phyloP scores from a whole-genome alignment of 73 alveolate genomes.

The Breviolum minutum region DNA sequence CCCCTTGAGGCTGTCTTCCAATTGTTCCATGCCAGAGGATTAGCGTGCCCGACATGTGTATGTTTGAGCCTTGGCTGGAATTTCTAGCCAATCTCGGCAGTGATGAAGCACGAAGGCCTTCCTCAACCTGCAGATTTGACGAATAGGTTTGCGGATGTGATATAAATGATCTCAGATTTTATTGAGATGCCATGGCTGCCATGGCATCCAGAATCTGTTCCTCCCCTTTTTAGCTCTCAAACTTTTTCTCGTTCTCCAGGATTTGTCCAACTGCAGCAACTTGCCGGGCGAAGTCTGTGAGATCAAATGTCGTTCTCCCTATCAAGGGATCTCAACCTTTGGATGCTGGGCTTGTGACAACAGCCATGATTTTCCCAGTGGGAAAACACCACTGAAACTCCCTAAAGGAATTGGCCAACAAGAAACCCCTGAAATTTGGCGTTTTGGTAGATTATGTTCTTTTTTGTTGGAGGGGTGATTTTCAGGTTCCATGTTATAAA shows the following conservation, averaged over 20 bases:
- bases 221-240: no score
- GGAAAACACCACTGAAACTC: no score
- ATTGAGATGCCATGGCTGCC: no score
- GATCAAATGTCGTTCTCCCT: constrained; percentile 25
- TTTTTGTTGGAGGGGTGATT: no score
- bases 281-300: constrained; percentile 14
- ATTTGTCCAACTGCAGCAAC: constrained; percentile 35
- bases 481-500: neutral
- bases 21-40: neutral
- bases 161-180: no score
- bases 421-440: no score
- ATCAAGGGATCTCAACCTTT: constrained; percentile 11
- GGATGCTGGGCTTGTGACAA: neutral
- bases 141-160: no score
- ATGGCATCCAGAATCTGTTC: no score
- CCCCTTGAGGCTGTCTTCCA: neutral
- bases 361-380: neutral
- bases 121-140: no score
- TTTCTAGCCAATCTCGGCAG: neutral
- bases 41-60: neutral
- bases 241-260: constrained; percentile 11
- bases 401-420: no score
- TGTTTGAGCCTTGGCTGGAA: constrained; percentile 1
- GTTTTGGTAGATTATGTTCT: no score
- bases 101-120: neutral